These are phyloP conservation scores for Lactarius trivialis DNA, from an alignment of 768 basidiomycete genomes.

Conservation along the genomic window DNA sequence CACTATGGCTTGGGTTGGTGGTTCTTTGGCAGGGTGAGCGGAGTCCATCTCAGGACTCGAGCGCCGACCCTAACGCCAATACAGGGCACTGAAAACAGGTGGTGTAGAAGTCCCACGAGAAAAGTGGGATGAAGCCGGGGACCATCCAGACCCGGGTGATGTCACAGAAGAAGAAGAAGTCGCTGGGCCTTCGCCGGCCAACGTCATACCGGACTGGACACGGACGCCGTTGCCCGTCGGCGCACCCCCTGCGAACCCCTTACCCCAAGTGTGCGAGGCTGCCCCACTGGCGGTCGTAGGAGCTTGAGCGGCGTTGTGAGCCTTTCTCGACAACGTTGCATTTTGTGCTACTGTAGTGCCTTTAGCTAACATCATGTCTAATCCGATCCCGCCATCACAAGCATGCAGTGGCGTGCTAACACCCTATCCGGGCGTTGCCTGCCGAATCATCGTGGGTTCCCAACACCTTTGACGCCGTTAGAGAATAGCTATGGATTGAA, in stretches of 20 bases:
- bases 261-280: conserved; percentile 16
- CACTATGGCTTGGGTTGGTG: conserved; percentile 87
- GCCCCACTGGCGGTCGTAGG: conserved; percentile 30
- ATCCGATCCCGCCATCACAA: conserved; percentile 3
- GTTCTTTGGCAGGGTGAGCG: conserved; percentile 82
- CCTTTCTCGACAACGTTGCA: background rate
- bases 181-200: conserved; percentile 23
- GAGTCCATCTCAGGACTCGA: background rate
- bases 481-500: background rate
- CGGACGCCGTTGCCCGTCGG: conserved; percentile 53
- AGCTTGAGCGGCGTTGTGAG: conserved; percentile 27
- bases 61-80: conserved; percentile 1
- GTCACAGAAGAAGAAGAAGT: conserved; percentile 30
- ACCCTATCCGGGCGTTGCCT: background rate
- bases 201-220: conserved; percentile 79
- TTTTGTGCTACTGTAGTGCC: background rate
- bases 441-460: background rate
- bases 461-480: background rate
- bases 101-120: conserved; percentile 78
- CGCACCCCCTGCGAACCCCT: conserved; percentile 49
- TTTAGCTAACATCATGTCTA: background rate
- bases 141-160: conserved; percentile 33
- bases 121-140: conserved; percentile 73
- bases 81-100: conserved; percentile 78
- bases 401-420: conserved; percentile 1